Conservation (phyloP, 2,329 filamentous ascomycete species). For the Reticulascus tulasneorum region DNA sequence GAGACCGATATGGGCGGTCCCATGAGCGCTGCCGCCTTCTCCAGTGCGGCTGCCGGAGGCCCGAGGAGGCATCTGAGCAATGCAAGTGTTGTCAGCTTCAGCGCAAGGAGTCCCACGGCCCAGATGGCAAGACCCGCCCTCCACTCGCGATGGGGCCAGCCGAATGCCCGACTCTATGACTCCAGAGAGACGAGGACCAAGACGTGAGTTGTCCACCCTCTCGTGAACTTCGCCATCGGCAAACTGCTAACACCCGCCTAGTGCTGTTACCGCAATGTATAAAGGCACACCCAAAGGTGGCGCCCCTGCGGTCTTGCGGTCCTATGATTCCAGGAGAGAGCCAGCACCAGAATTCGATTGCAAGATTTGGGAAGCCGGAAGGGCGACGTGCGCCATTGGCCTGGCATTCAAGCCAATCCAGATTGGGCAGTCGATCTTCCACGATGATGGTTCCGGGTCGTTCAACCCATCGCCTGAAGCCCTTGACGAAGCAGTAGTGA, state of each 20-base stretch:
- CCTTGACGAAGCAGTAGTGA: slow-evolving; percentile 84
- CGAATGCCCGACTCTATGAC: slow-evolving; percentile 85
- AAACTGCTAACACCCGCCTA: slow-evolving; percentile 31
- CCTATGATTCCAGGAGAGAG: slow-evolving; percentile 92
- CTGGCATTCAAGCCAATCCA: slow-evolving; percentile 94
- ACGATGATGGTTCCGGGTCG: slow-evolving; percentile 86
- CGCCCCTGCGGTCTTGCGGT: slow-evolving; percentile 72
- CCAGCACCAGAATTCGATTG: slow-evolving; percentile 88
- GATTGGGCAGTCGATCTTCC: slow-evolving; percentile 88
- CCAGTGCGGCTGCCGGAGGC: slow-evolving; percentile 36
- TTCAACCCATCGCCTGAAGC: slow-evolving; percentile 87
- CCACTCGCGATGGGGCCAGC: slow-evolving; percentile 67
- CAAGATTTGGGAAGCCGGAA: slow-evolving; percentile 94
- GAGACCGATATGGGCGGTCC: slow-evolving; percentile 35
- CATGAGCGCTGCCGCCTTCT: slow-evolving; percentile 35
- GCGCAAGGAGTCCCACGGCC: slow-evolving; percentile 57
- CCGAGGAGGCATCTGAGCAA: slow-evolving; percentile 69
- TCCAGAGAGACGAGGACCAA: slow-evolving; percentile 80
- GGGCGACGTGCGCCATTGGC: slow-evolving; percentile 87
- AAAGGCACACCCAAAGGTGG: slow-evolving; percentile 71
- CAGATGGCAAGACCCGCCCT: slow-evolving; percentile 52
- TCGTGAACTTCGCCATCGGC: not conserved
- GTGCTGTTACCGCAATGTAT: slow-evolving; percentile 86
- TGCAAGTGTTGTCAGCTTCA: slow-evolving; percentile 78
- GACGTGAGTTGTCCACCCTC: slow-evolving; percentile 57